phyloP scores from a whole-genome alignment of 768 basidiomycete species.

The Goffeauzyma gilvescens region DNA sequence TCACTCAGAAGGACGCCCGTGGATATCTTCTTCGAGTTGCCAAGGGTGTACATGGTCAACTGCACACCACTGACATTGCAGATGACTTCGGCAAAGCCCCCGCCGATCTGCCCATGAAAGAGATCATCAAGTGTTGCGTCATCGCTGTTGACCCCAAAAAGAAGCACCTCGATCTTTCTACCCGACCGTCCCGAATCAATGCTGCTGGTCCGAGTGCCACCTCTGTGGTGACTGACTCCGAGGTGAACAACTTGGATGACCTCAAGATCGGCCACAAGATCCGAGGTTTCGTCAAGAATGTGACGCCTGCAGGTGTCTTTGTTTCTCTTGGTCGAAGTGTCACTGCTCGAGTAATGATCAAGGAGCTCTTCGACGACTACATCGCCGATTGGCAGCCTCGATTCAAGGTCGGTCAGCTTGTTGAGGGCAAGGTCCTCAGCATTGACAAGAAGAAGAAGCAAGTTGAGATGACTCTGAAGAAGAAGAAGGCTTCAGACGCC shows the following conservation, averaged over 20 bases:
- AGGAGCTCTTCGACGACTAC: constrained; percentile 80
- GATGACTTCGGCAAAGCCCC: constrained; percentile 52
- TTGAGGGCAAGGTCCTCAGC: constrained; percentile 64
- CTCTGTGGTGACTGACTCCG: constrained; percentile 44
- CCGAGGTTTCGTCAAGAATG: constrained; percentile 73
- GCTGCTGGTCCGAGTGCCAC: constrained; percentile 34
- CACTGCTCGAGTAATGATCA: constrained; percentile 81
- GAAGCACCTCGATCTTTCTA: constrained; percentile 59
- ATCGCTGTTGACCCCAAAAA: constrained; percentile 48
- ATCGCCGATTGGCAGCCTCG: constrained; percentile 85
- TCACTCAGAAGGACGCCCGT: constrained; percentile 50
- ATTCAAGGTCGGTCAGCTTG: constrained; percentile 62
- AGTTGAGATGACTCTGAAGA: constrained; percentile 75
- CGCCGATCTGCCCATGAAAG: constrained; percentile 35
- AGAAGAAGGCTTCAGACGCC: constrained; percentile 18
- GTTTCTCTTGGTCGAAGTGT: constrained; percentile 65
- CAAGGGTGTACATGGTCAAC: constrained; percentile 48
- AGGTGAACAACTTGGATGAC: constrained; percentile 45
- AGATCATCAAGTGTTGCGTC: constrained; percentile 50
- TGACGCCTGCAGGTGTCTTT: constrained; percentile 66
- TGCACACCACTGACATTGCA: constrained; percentile 61
- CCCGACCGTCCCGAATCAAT: constrained; percentile 50
- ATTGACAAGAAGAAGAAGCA: constrained; percentile 52
- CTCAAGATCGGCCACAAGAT: constrained; percentile 55
- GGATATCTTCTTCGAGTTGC: constrained; percentile 64